Conservation (phyloP, 768 basidiomycete genomes). For the Auricularia auricula-judae region DNA sequence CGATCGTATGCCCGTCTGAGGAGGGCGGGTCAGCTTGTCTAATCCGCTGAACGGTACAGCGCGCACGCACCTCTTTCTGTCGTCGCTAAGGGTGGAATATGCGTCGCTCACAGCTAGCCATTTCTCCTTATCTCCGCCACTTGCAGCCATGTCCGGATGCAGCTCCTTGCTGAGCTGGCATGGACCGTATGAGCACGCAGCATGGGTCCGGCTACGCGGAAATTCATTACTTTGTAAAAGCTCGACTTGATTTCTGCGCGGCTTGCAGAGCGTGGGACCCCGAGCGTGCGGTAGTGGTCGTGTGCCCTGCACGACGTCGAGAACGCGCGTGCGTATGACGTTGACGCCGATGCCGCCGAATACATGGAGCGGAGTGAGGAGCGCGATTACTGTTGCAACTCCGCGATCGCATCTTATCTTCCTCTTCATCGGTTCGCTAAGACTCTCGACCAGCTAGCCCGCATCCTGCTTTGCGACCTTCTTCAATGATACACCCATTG, state of each 20-base stretch:
- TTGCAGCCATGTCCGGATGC: constrained; percentile 32
- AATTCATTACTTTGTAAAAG: constrained; percentile 24
- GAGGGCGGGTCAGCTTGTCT: background rate
- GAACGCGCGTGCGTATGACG: background rate
- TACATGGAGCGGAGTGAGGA: no score
- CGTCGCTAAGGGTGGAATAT: constrained; percentile 33
- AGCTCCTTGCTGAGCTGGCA: constrained; percentile 35
- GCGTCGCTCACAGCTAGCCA: constrained; percentile 39
- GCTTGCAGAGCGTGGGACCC: constrained; percentile 22
- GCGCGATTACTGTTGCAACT: no score
- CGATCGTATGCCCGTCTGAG: background rate
- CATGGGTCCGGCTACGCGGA: background rate
- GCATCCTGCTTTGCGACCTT: no score
- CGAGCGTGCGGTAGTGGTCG: constrained; percentile 25
- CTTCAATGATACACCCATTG: no score
- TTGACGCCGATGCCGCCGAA: no score
- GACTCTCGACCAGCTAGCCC: no score
- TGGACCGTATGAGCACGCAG: constrained; percentile 2
- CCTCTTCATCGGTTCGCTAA: no score
- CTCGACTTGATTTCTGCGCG: constrained; percentile 27
- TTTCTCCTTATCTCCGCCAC: constrained; percentile 16
- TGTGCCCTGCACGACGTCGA: background rate
- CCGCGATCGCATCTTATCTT: no score
- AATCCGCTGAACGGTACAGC: background rate
- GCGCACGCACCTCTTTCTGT: constrained; percentile 29